Percentiles rank a stretch among this genome's conserved stretches.
phyloP scores from a whole-genome alignment of 73 alveolate species.

The Effrenium voratum region DNA sequence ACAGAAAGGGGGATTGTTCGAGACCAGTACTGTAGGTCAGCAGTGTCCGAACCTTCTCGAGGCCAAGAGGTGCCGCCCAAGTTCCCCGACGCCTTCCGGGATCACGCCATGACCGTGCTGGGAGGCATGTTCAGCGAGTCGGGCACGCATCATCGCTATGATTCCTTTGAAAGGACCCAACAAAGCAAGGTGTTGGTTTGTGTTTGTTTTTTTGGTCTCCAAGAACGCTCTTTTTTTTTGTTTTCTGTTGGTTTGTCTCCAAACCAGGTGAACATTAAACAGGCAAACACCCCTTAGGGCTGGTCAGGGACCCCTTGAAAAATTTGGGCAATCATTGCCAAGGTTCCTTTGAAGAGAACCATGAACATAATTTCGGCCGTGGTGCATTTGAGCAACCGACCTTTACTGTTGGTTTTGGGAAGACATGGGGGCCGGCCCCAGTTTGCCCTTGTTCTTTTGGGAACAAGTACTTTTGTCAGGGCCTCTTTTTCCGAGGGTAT shows the following conservation, averaged over 20 bases:
- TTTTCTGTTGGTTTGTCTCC: neutral
- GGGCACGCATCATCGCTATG: neutral
- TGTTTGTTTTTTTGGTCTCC: neutral
- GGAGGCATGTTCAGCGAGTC: constrained; percentile 19
- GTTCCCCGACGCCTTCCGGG: constrained; percentile 76
- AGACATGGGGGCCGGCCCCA: too few relatives aligned
- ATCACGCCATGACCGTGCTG: constrained; percentile 77
- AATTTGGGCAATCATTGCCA: too few relatives aligned
- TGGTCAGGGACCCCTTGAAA: neutral
- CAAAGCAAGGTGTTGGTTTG: neutral
- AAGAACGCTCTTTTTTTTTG: neutral
- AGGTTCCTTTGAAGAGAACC: too few relatives aligned
- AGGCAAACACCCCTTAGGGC: neutral
- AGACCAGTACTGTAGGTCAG: too few relatives aligned
- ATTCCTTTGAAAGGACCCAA: neutral
- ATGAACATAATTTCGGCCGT: too few relatives aligned
- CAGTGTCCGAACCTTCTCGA: neutral
- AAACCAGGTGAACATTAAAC: neutral
- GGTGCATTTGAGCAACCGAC: too few relatives aligned
- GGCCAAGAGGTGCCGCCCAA: constrained; percentile 64
- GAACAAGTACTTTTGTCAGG: too few relatives aligned
- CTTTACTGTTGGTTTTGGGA: too few relatives aligned
- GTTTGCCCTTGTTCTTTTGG: too few relatives aligned
- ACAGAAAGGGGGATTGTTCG: too few relatives aligned
- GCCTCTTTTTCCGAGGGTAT: too few relatives aligned